These are phyloP conservation scores for Tephrocybe sp. DNA, from an alignment of 768 basidiomycete genomes.

Conservation along the genomic window DNA sequence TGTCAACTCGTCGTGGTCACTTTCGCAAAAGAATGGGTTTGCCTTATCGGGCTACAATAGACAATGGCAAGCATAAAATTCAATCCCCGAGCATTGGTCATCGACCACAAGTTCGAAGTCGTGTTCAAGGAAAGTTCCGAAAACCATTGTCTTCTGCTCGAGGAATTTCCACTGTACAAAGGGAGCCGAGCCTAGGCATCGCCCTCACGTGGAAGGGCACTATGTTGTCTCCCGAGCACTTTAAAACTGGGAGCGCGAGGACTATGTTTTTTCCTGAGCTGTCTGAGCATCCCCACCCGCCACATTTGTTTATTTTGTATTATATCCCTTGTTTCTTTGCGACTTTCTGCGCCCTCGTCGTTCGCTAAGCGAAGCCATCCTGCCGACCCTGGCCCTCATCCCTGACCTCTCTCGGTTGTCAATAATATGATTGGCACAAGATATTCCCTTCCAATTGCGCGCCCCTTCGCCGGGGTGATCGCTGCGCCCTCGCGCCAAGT, in stretches of 20 bases:
- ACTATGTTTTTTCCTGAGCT: not conserved
- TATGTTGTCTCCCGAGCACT: not conserved
- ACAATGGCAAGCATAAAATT: not conserved
- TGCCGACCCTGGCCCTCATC: not conserved
- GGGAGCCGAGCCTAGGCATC: not conserved
- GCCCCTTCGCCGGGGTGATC: not conserved
- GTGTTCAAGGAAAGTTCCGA: conserved; percentile 15
- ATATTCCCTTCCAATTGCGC: conserved; percentile 1
- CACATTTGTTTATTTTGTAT: not conserved
- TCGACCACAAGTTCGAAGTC: not conserved
- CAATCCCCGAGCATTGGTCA: not conserved
- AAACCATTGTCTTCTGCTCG: not conserved
- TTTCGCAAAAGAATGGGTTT: not conserved
- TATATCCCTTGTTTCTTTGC: not conserved
- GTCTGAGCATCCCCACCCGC: not conserved
- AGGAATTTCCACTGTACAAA: not conserved
- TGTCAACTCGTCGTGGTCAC: not conserved
- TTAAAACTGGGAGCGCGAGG: not conserved
- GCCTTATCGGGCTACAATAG: not conserved
- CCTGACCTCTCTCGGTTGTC: not conserved
- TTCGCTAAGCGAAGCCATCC: conserved; percentile 8
- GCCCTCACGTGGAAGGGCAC: not conserved
- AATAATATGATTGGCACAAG: conserved; percentile 1
- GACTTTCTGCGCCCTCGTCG: not conserved
- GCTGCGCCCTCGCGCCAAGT: not conserved